These are phyloP conservation scores for Nymphaea thermarum DNA, from an alignment of 164 flowering plant genomes.

Conservation along the genomic window DNA sequence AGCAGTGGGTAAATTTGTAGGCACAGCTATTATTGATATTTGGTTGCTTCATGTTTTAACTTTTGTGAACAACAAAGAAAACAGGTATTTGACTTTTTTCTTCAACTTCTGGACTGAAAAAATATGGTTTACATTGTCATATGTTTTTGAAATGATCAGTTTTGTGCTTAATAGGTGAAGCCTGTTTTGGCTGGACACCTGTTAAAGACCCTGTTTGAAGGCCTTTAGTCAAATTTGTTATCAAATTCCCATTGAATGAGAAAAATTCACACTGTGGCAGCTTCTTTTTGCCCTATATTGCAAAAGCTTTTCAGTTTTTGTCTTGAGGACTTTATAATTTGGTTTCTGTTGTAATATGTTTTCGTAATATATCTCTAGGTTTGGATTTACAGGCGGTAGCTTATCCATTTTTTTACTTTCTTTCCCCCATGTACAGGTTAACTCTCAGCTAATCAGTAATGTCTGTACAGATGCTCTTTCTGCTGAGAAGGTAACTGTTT, in stretches of 20 bases:
- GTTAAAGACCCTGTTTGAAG: too few relatives aligned
- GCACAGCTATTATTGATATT: background rate
- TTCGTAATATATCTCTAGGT: background rate
- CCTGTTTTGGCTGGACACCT: too few relatives aligned
- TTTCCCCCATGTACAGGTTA: slow-evolving; percentile 46
- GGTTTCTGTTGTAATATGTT: background rate
- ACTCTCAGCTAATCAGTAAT: slow-evolving; percentile 97
- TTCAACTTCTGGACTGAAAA: too few relatives aligned
- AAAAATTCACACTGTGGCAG: too few relatives aligned
- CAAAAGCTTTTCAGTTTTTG: too few relatives aligned
- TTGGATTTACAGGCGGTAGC: background rate
- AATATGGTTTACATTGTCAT: too few relatives aligned
- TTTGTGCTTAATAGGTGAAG: too few relatives aligned
- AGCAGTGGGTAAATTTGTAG: slow-evolving; percentile 1
- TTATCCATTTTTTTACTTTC: slow-evolving; percentile 2
- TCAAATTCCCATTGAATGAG: too few relatives aligned
- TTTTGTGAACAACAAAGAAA: background rate
- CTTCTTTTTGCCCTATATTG: too few relatives aligned
- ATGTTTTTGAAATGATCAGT: too few relatives aligned
- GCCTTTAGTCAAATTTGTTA: too few relatives aligned
- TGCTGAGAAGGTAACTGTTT: slow-evolving; percentile 78
- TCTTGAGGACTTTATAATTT: background rate
- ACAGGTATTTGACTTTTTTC: too few relatives aligned
- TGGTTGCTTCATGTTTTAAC: background rate
- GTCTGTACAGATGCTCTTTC: slow-evolving; percentile 99